Evolutionary conservation across 805 yeast species (phyloP), one percentile per base, ranked within the genome.

Genomic region (Ogataea sp.): DNA sequence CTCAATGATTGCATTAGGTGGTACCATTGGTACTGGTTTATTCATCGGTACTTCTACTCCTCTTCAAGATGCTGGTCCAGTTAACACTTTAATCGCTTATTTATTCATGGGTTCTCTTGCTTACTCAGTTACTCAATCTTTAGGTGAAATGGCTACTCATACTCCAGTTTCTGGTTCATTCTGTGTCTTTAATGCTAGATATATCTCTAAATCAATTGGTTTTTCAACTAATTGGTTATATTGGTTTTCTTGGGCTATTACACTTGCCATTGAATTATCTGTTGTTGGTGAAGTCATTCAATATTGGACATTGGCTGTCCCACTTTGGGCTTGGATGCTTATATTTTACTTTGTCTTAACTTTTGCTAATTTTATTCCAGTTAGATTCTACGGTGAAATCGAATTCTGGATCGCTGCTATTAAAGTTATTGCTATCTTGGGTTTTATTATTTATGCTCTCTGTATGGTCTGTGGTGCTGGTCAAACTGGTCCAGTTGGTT

Each of bases 71-170:
- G 78, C 84, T 14, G 90, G 90, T 18, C 89, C 89, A 1, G 88
- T 76, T 10, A 74, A 75, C 38, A 64, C 84, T 4, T 59, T 83
- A 21, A 75, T 83, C 36, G 71, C 85, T 2, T 83, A 76, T 50
- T 36, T 76, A 15, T 79, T 79, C 56, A 78, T 81, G 70, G 85
- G 82, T 28, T 56, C 81, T 2, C 52, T 83, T 34, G 85, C 79
- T 0, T 79, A 67, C 51, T 70, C 74, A 13, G 83, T 82, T 38
- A 76, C 84, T 17, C 88, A 81, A 54, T 71, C 82, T 3, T 62
- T 83, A 41, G 89, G 88, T 51, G 90, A 83, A 58, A 80, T 83
- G 89, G 87, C 88, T 37, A 81, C 88, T 9, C 78, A 71, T 47
- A 77, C 82, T 15, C 89, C 89, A 8, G 73, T 79, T 32, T 68